phyloP scores from a whole-genome alignment of 371 early-diverging fungal species.

The Mortierella sp. region DNA sequence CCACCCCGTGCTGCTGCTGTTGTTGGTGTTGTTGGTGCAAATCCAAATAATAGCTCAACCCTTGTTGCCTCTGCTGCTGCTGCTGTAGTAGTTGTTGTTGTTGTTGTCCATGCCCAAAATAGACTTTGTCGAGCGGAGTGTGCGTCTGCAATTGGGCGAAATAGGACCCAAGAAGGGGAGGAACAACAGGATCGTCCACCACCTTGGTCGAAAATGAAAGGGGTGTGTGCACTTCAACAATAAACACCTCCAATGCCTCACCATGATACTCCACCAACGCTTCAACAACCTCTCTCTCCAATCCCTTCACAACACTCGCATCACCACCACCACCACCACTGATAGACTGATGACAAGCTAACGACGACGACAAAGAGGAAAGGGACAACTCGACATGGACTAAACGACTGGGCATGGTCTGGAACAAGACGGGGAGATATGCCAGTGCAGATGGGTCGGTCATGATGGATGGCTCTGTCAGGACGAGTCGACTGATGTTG shows the following conservation, averaged over 20 bases:
- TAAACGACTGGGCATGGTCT: slow-evolving; percentile 18
- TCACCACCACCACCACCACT: no score
- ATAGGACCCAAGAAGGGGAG: neutral
- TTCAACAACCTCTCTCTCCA: slow-evolving; percentile 12
- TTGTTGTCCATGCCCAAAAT: neutral
- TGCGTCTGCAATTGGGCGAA: neutral
- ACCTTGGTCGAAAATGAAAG: neutral
- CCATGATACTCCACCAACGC: slow-evolving; percentile 18
- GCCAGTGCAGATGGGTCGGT: neutral
- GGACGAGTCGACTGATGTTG: slow-evolving; percentile 14
- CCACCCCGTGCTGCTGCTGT: neutral
- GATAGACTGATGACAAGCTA: neutral
- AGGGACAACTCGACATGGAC: slow-evolving; percentile 19
- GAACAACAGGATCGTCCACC: slow-evolving; percentile 5
- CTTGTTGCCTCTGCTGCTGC: neutral
- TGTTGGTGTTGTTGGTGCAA: neutral
- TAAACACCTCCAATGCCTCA: slow-evolving; percentile 18
- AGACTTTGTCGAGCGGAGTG: neutral
- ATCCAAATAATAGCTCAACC: neutral
- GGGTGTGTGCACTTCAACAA: neutral
- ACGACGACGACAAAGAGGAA: neutral
- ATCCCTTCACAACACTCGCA: no score
- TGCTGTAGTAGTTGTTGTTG: neutral
- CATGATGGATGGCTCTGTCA: slow-evolving; percentile 23
- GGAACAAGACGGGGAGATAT: slow-evolving; percentile 13